These are phyloP conservation scores for Colletotrichum aenigma DNA, from an alignment of 2,329 filamentous ascomycete genomes.

Conservation along the genomic window DNA sequence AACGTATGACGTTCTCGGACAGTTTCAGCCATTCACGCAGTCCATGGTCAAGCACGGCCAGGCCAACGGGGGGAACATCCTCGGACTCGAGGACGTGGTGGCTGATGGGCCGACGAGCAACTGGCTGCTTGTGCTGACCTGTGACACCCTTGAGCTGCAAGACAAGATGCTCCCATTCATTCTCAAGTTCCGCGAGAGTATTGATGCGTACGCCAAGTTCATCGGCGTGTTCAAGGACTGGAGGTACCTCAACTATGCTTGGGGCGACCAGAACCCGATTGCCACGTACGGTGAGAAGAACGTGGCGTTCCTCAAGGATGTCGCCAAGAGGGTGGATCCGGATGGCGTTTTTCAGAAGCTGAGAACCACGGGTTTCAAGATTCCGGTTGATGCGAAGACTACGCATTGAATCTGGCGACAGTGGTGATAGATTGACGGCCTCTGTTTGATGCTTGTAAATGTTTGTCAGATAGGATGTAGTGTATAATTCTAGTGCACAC, in stretches of 20 bases:
- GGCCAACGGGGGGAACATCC: constrained; percentile 32
- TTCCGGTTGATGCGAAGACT: background rate
- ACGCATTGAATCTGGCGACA: background rate
- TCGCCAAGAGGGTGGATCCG: constrained; percentile 36
- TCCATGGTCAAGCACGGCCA: constrained; percentile 27
- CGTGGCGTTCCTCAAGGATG: constrained; percentile 30
- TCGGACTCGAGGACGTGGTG: constrained; percentile 36
- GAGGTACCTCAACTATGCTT: constrained; percentile 50
- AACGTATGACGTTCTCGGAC: constrained; percentile 18
- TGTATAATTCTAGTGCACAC: background rate
- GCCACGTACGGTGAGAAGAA: constrained; percentile 39
- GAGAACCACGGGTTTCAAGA: constrained; percentile 32
- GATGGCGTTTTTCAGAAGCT: constrained; percentile 37
- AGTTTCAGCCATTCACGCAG: constrained; percentile 32
- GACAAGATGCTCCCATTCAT: constrained; percentile 26
- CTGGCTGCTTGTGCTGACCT: constrained; percentile 43
- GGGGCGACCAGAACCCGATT: constrained; percentile 40
- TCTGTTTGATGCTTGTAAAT: accelerated
- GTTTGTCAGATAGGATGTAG: background rate
- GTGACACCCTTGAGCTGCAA: constrained; percentile 38
- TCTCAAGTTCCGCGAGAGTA: constrained; percentile 57
- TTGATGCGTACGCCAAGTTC: constrained; percentile 36
- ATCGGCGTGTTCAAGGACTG: constrained; percentile 35
- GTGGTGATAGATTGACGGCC: accelerated
- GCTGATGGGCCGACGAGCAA: constrained; percentile 36